phyloP scores from a whole-genome alignment of 345 rosid genomes.

The Raphanus sativus region DNA sequence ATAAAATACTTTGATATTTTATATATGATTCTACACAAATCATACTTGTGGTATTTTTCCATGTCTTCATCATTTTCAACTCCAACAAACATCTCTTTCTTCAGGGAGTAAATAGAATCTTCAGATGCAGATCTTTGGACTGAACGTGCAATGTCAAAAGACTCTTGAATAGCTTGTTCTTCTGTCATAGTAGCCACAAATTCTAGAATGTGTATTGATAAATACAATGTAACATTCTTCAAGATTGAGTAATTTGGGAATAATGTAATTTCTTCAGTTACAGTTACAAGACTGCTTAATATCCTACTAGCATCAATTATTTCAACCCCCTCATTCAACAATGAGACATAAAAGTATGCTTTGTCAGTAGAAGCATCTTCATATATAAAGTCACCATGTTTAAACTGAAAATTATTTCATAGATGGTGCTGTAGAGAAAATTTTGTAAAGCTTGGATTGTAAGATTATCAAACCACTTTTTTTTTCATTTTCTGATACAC shows the following conservation, averaged over 20 bases:
- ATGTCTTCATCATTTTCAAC: not conserved
- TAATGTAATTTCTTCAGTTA: not conserved
- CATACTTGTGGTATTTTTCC: not conserved
- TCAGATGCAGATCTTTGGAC: too few relatives aligned
- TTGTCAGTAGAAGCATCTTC: too few relatives aligned
- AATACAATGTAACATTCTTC: not conserved
- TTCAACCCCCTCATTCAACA: not conserved
- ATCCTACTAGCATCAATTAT: not conserved
- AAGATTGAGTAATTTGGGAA: not conserved
- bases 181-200: not conserved
- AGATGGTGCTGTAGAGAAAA: too few relatives aligned
- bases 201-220: not conserved
- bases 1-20: not conserved
- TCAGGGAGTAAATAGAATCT: too few relatives aligned
- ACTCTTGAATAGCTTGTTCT: not conserved
- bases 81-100: too few relatives aligned
- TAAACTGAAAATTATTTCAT: too few relatives aligned
- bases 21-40: not conserved
- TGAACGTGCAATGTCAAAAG: too few relatives aligned
- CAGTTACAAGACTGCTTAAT: not conserved
- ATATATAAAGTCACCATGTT: too few relatives aligned
- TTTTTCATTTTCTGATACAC: too few relatives aligned
- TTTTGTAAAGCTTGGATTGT: too few relatives aligned
- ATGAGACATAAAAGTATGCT: not conserved
- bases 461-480: too few relatives aligned